Percentiles rank a stretch among this genome's conserved stretches.
Conservation (phyloP, 164 flowering plant genomes). For the Euptelea pleiosperma region DNA sequence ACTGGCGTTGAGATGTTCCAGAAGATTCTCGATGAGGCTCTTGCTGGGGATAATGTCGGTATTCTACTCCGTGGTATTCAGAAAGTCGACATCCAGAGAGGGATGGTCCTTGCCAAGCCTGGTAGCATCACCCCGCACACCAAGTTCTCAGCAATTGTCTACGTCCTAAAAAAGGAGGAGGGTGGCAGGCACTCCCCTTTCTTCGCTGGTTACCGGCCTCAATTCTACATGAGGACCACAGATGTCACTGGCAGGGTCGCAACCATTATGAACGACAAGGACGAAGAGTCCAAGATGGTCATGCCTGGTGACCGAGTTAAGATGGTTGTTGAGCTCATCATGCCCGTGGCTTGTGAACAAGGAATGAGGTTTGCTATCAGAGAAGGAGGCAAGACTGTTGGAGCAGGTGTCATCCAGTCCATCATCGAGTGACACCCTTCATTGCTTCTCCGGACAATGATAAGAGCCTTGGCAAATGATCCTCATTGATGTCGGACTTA, state of each 20-base stretch:
- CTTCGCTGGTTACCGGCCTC: constrained; percentile 33
- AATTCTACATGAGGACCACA: constrained; percentile 40
- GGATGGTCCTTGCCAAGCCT: constrained; percentile 36
- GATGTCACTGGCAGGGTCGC: constrained; percentile 36
- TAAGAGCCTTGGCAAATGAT: constrained; percentile 10
- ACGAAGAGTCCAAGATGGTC: constrained; percentile 39
- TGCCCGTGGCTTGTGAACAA: constrained; percentile 38
- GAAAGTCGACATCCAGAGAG: constrained; percentile 37
- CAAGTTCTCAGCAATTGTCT: constrained; percentile 31
- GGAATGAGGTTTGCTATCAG: constrained; percentile 45
- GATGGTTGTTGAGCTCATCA: constrained; percentile 35
- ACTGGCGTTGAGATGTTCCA: constrained; percentile 43
- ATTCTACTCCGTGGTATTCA: constrained; percentile 32
- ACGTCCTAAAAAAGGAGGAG: constrained; percentile 39
- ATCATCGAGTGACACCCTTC: constrained; percentile 21
- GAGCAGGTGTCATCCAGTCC: constrained; percentile 35
- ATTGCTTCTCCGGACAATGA: not conserved
- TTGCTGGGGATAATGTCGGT: constrained; percentile 41
- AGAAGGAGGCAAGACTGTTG: constrained; percentile 45
- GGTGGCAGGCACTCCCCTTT: constrained; percentile 41
- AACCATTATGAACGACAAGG: constrained; percentile 38
- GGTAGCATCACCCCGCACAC: constrained; percentile 38
- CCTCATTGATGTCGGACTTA: not conserved
- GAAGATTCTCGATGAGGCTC: constrained; percentile 34
- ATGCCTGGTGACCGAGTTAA: constrained; percentile 42